Conservation (phyloP, 352 stramenopile species). For the Pythium vanterpoolii region DNA sequence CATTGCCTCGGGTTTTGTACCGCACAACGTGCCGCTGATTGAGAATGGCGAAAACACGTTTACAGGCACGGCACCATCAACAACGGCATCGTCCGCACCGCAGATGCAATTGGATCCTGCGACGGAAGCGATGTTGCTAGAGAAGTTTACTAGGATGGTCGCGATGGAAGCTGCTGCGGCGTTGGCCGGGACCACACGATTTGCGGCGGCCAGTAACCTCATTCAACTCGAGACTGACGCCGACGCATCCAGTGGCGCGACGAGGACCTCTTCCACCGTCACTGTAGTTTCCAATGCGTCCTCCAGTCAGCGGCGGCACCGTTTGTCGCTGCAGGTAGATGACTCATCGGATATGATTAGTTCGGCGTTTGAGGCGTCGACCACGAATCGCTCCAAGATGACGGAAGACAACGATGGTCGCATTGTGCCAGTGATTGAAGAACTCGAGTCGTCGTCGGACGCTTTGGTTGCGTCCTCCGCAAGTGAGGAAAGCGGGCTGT, state of each 20-base stretch:
- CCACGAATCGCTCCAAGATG: constrained; percentile 3
- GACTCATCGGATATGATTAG: neutral
- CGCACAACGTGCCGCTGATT: constrained; percentile 34
- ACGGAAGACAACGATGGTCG: constrained; percentile 19
- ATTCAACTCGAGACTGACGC: constrained; percentile 34
- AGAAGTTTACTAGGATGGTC: constrained; percentile 58
- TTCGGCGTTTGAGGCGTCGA: neutral
- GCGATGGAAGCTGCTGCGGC: constrained; percentile 12
- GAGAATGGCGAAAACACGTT: constrained; percentile 40
- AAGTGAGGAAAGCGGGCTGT: neutral
- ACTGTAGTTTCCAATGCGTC: constrained; percentile 1
- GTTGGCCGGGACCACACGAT: constrained; percentile 5
- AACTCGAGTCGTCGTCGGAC: constrained; percentile 12
- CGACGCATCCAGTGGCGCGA: constrained; percentile 17
- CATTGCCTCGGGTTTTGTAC: constrained; percentile 12
- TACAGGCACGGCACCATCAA: neutral
- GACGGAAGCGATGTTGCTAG: constrained; percentile 54
- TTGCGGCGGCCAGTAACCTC: constrained; percentile 16
- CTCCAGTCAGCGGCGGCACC: neutral
- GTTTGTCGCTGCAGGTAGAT: constrained; percentile 8
- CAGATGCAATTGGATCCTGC: constrained; percentile 31
- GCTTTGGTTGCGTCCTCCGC: neutral
- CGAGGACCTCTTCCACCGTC: constrained; percentile 8
- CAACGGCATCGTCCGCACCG: neutral
- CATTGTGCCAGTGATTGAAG: constrained; percentile 21